A percentile compares a stretch with the other conserved stretches of the same genome.
These are phyloP conservation scores for Naumovozyma dairenensis DNA, from an alignment of 805 yeast species.

Conservation along the genomic window DNA sequence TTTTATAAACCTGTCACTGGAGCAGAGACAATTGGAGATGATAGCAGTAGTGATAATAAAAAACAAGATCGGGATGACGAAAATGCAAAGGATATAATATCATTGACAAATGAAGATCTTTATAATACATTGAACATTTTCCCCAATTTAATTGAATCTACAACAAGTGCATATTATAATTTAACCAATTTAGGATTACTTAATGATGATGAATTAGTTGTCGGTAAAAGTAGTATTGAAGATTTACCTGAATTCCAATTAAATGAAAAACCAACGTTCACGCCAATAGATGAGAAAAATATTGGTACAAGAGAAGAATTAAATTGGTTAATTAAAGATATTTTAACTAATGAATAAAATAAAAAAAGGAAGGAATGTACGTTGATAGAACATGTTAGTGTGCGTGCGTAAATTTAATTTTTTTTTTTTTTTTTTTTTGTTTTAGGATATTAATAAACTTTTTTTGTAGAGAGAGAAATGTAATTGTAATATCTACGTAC, in stretches of 20 bases:
- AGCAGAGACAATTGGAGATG: conserved; percentile 2
- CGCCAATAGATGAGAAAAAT: conserved; percentile 30
- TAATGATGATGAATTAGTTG: conserved; percentile 43
- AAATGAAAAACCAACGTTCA: conserved; percentile 26
- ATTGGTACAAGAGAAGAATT: conserved; percentile 58
- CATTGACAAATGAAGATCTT: conserved; percentile 57
- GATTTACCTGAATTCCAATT: conserved; percentile 26
- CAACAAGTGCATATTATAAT: conserved; percentile 42
- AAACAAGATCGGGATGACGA: conserved; percentile 8
- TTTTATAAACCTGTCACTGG: conserved; percentile 22
- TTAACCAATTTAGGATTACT: conserved; percentile 40
- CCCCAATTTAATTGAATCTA: conserved; percentile 60
- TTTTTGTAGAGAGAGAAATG: too few relatives aligned
- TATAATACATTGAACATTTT: conserved; percentile 51
- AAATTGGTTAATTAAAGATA: conserved; percentile 61
- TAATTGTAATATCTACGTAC: too few relatives aligned
- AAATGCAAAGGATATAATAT: conserved; percentile 10
- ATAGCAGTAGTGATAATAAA: not conserved
- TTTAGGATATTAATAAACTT: not conserved
- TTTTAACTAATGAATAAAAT: conserved; percentile 34
- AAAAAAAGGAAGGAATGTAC: not conserved
- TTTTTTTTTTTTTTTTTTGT: not conserved
- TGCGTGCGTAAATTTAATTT: not conserved
- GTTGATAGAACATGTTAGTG: not conserved
- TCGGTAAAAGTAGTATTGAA: conserved; percentile 26